These are phyloP conservation scores for Botryotinia narcissicola DNA, from an alignment of 2,329 filamentous ascomycete species.

Conservation along the genomic window DNA sequence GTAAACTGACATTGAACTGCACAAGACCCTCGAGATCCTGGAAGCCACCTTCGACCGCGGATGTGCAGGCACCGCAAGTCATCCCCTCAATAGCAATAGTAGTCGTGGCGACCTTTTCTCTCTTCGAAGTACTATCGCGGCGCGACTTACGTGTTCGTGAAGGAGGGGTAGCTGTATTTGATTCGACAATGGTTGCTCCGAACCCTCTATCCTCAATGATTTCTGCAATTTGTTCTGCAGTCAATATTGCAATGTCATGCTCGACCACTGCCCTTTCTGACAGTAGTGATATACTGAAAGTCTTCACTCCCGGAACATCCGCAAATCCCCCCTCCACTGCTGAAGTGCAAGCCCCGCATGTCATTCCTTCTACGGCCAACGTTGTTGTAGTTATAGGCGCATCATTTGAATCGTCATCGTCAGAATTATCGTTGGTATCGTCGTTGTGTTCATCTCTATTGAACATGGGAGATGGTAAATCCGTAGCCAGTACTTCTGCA, in stretches of 20 bases:
- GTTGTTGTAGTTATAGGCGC: constrained; percentile 62
- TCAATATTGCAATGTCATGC: constrained; percentile 62
- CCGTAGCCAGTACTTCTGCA: constrained; percentile 80
- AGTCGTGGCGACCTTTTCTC: constrained; percentile 59
- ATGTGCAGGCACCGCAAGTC: constrained; percentile 96
- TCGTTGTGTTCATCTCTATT: constrained; percentile 38
- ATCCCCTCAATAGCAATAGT: constrained; percentile 92
- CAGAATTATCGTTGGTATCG: constrained; percentile 36
- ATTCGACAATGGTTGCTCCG: constrained; percentile 75
- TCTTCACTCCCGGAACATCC: constrained; percentile 67
- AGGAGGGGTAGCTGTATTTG: constrained; percentile 48
- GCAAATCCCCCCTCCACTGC: constrained; percentile 80
- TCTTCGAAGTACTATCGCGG: constrained; percentile 31
- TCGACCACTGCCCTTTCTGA: constrained; percentile 84
- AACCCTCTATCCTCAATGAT: constrained; percentile 73
- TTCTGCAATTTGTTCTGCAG: constrained; percentile 53
- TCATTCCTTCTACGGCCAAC: constrained; percentile 82
- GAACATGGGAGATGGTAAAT: constrained; percentile 58
- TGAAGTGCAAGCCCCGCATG: constrained; percentile 84
- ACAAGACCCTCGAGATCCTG: constrained; percentile 71
- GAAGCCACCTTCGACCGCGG: constrained; percentile 83
- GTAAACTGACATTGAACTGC: constrained; percentile 90
- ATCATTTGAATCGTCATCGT: constrained; percentile 37
- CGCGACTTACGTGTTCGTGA: constrained; percentile 36
- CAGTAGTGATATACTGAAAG: constrained; percentile 78